Conservation (phyloP, 805 yeast genomes). For the Candida krabiensis region DNA sequence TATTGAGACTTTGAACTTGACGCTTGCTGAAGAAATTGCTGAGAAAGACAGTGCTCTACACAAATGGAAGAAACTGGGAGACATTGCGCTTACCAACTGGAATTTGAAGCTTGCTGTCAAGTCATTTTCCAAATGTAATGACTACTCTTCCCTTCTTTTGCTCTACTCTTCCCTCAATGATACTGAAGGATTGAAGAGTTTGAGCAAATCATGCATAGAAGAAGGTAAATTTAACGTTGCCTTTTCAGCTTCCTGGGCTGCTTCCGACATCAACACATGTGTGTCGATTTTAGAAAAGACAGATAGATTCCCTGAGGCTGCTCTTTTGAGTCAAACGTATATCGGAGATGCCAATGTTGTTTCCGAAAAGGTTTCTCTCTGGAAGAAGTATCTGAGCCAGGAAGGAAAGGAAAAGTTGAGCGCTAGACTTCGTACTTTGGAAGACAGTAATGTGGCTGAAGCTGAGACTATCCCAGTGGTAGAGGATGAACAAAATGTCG, state of each 20-base stretch:
- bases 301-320: conserved; percentile 79
- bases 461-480: too few relatives aligned
- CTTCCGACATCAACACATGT: conserved; percentile 67
- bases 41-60: conserved; percentile 52
- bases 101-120: conserved; percentile 77
- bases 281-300: conserved; percentile 64
- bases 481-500: conserved; percentile 36
- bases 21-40: conserved; percentile 70
- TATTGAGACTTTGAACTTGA: conserved; percentile 67
- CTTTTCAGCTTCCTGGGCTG: conserved; percentile 87
- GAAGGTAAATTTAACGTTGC: conserved; percentile 87
- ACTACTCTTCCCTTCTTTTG: conserved; percentile 77
- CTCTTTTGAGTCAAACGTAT: conserved; percentile 76
- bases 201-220: conserved; percentile 68
- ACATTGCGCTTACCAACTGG: conserved; percentile 76
- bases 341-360: conserved; percentile 45
- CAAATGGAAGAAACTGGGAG: conserved; percentile 93
- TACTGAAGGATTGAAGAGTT: conserved; percentile 52
- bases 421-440: conserved; percentile 55
- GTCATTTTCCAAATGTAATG: conserved; percentile 76
- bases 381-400: conserved; percentile 62
- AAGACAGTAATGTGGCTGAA: conserved; percentile 21
- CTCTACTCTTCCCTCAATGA: conserved; percentile 81
- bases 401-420: conserved; percentile 59
- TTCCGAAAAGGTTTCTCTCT: conserved; percentile 48